Evolutionary conservation across 2,329 filamentous ascomycete species (phyloP).

Genomic region (Juglanconis oblonga): DNA sequence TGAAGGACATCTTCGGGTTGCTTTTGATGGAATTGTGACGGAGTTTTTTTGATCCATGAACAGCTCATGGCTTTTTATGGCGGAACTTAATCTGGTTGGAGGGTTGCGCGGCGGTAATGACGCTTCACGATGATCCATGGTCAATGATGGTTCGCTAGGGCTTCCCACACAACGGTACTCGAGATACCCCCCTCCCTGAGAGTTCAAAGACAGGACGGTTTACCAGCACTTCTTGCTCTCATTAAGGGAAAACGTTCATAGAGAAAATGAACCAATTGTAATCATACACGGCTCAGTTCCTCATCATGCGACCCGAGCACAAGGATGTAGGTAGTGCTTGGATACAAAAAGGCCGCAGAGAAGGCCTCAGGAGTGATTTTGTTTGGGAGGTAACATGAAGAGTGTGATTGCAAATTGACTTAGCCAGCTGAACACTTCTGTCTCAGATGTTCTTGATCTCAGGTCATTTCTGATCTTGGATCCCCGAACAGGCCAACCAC

Average conservation of each 20-base stretch:
- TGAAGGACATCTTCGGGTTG: constrained; percentile 15
- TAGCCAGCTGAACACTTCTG: too few species aligned
- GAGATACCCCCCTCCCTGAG: constrained; percentile 20
- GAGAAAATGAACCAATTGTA: constrained; percentile 3
- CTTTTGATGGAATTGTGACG: constrained; percentile 7
- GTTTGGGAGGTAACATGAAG: too few species aligned
- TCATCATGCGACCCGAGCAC: not conserved
- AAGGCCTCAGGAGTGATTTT: too few species aligned
- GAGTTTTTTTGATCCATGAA: constrained; percentile 16
- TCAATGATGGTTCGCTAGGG: constrained; percentile 1
- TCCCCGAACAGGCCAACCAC: too few species aligned
- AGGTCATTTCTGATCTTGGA: too few species aligned
- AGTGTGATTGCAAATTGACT: too few species aligned
- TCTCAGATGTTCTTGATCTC: too few species aligned
- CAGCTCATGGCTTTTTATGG: constrained; percentile 3
- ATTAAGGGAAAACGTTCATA: constrained; percentile 13
- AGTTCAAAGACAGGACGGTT: constrained; percentile 13
- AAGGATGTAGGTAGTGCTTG: too few species aligned
- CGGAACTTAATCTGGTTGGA: constrained; percentile 14
- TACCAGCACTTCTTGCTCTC: constrained; percentile 16
- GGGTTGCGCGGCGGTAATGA: constrained; percentile 11
- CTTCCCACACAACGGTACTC: constrained; percentile 14
- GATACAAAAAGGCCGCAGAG: too few species aligned
- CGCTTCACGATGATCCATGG: constrained; percentile 12
- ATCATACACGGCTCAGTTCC: not conserved